These are phyloP conservation scores for Solanum okadae DNA, from an alignment of 257 asterid species.

Conservation along the genomic window DNA sequence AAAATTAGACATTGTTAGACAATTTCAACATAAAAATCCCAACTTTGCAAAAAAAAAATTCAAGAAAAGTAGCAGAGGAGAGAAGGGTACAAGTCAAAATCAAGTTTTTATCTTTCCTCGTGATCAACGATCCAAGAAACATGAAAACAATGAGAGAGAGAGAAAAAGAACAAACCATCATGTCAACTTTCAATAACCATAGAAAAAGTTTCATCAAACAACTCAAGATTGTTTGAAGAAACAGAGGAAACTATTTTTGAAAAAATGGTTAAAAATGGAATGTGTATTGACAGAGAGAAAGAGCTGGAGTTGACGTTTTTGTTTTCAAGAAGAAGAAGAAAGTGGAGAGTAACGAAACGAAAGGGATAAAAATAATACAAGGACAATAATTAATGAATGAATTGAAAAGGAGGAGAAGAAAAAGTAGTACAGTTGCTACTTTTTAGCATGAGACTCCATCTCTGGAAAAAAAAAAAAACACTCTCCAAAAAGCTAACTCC, in stretches of 20 bases:
- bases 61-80: background rate
- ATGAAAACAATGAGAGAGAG: background rate
- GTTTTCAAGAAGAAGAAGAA: constrained; percentile 1
- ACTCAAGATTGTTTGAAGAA: background rate
- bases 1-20: background rate
- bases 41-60: background rate
- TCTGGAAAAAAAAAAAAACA: constrained; percentile 29
- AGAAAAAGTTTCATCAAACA: background rate
- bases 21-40: background rate
- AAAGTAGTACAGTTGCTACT: constrained; percentile 26
- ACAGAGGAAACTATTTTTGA: background rate
- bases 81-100: background rate
- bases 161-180: background rate
- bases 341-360: background rate
- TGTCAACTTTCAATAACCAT: background rate
- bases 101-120: background rate
- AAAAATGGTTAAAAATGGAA: background rate
- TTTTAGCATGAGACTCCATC: constrained; percentile 51
- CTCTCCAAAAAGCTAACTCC: constrained; percentile 18
- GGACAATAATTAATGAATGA: background rate
- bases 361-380: background rate
- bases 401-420: background rate
- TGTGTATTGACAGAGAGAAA: background rate
- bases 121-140: background rate
- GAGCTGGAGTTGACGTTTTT: constrained; percentile 1